These are phyloP conservation scores for Fragilaria crotonensis DNA, from an alignment of 108 stramenopile species.

Conservation along the genomic window DNA sequence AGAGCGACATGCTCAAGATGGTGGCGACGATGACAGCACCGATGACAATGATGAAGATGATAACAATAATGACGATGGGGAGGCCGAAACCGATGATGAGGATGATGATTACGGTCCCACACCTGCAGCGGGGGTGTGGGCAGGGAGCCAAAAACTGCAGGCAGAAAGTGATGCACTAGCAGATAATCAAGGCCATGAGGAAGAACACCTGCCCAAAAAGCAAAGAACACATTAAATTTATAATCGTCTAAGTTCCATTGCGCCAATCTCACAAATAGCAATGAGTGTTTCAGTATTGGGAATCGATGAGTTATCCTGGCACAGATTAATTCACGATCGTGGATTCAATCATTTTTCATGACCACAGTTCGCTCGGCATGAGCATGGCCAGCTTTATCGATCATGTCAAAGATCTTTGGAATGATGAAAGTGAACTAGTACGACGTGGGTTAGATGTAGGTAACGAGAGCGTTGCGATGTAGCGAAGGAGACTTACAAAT, in stretches of 20 bases:
- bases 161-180: conserved; percentile 54
- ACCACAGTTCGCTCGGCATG: neutral
- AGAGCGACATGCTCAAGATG: conserved; percentile 13
- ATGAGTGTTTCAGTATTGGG: too few species aligned
- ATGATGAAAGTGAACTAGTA: neutral
- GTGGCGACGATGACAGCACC: conserved; percentile 13
- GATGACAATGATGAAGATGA: conserved; percentile 10
- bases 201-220: conserved; percentile 13
- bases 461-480: neutral
- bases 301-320: too few species aligned
- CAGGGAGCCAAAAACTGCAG: conserved; percentile 59
- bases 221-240: neutral
- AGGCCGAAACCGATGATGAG: conserved; percentile 41
- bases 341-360: too few species aligned
- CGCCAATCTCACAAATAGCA: too few species aligned
- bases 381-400: neutral
- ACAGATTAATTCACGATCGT: too few species aligned
- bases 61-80: conserved; percentile 36
- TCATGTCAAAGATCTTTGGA: neutral
- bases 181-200: conserved; percentile 35
- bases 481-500: conserved; percentile 2
- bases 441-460: neutral
- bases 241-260: neutral
- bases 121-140: conserved; percentile 76
- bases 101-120: conserved; percentile 84